Base-by-base conservation (phyloP, 176 grass and related monocot genomes). In the Microstegium vimineum region DNA sequence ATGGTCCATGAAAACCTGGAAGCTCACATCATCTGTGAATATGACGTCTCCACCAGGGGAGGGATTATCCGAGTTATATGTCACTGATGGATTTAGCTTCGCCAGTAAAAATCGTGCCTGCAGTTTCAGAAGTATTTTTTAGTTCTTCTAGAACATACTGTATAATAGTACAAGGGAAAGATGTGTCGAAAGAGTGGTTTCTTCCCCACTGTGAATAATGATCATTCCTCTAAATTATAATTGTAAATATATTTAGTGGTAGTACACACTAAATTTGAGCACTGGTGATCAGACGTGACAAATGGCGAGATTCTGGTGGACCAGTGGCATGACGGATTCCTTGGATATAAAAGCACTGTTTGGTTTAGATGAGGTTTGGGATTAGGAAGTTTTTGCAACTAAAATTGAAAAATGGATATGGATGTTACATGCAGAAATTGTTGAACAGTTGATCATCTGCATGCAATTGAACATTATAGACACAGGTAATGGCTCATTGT, bases 11-110 rank as follows among this genome's bases (percentile, higher is more conserved):
- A 97, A 94, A 45, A 91, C 87, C 76, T 94, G 76, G 14, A 97
- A 92, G 86, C 94, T 92, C 66, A 97, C 88, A 22, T 97, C 94
- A 83, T 97, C 92, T 4, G 92, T 97, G 78, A 97, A 97, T 86
- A 97, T 90, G 57, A 94, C 35, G 11, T 97, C 92, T 70, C 88
- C 90, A 25, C 90, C 90, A 83, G 85, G 87, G 0, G 81, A 79
- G 54, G 86, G 76, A 77, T 89, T 89, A 57, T 84, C 72, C 0
- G 94, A 97, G 73, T 89, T 97, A 80, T 97, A 92, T 57, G 92
- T 90, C 22, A 92, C 85, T 3, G 94, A 97, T 75, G 94, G 94
- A 66, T 97, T 97, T 74, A 97, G 31, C 79, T 97, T 94, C 61
- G 92, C 94, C 49, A 97, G 78, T 67, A 97, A 83, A 83, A 97